These are phyloP conservation scores for Lophiostoma macrostomum DNA, from an alignment of 495 filamentous ascomycete species.

Conservation along the genomic window DNA sequence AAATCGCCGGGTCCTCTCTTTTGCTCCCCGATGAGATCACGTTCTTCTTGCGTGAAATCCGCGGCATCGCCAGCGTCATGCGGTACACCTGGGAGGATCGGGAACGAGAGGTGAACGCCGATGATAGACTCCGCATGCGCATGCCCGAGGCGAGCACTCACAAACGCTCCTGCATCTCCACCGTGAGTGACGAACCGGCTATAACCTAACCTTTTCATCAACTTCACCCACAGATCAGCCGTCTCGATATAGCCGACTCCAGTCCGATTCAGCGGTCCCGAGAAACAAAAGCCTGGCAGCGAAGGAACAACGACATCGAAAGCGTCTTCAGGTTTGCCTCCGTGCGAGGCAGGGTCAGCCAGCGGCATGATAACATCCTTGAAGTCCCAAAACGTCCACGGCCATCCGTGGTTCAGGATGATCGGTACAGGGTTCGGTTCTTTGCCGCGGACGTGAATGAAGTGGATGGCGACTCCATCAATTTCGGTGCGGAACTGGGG, in stretches of 20 bases:
- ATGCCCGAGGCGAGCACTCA: not conserved
- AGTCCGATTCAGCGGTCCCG: not conserved
- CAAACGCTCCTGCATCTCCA: not conserved
- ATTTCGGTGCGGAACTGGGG: constrained; percentile 1
- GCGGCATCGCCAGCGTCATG: not conserved
- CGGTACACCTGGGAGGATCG: not conserved
- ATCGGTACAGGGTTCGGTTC: not conserved
- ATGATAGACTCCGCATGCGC: not conserved
- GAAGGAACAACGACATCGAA: constrained; percentile 1
- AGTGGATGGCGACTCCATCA: not conserved
- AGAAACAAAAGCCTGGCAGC: not conserved
- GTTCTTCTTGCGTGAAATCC: not conserved
- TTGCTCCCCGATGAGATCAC: not conserved
- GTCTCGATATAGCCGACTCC: constrained; percentile 1
- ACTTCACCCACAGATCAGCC: not conserved
- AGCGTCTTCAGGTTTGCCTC: not conserved
- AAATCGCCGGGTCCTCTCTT: not conserved
- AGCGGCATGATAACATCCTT: constrained; percentile 1
- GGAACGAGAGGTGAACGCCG: not conserved
- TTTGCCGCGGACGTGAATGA: constrained; percentile 1
- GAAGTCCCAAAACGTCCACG: constrained; percentile 3
- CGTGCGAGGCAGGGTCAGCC: not conserved
- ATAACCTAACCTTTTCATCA: not conserved
- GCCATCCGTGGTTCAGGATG: constrained; percentile 3
- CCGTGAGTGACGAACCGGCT: not conserved